phyloP scores from a whole-genome alignment of 225 moss, liverwort and hornwort species.

The Physcomitrium patens region DNA sequence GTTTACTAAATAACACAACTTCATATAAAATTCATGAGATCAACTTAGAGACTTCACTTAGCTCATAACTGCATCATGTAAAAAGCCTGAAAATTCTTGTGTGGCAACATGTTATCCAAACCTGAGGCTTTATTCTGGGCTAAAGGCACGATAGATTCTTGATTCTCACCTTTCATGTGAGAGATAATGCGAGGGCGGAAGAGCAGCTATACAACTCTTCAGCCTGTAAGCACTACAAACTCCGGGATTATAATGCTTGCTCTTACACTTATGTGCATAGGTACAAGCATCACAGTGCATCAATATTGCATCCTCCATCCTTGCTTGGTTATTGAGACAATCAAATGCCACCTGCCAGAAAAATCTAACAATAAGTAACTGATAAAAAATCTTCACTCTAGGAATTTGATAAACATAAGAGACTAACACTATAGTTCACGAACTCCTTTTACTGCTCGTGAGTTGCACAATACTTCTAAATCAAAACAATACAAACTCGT shows the following conservation, averaged over 20 bases:
- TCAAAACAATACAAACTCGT: neutral
- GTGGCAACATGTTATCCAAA: neutral
- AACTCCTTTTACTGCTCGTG: slow-evolving; percentile 6
- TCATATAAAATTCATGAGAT: neutral
- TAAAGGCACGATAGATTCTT: slow-evolving; percentile 3
- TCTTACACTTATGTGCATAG: slow-evolving; percentile 37
- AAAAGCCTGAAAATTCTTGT: neutral
- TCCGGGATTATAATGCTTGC: slow-evolving; percentile 31
- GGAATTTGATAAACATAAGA: neutral
- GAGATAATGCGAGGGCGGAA: slow-evolving; percentile 34
- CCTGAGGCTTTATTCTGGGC: slow-evolving; percentile 3
- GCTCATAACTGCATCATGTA: neutral
- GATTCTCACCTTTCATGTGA: slow-evolving; percentile 44
- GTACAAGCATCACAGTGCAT: slow-evolving; percentile 37
- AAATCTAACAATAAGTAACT: slow-evolving; percentile 4
- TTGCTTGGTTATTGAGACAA: slow-evolving; percentile 35
- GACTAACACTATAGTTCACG: slow-evolving; percentile 2
- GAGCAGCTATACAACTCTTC: slow-evolving; percentile 49
- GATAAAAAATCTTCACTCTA: neutral
- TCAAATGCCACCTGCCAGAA: slow-evolving; percentile 47
- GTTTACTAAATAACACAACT: neutral
- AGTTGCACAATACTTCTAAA: neutral
- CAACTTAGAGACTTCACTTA: neutral
- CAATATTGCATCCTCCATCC: slow-evolving; percentile 35
- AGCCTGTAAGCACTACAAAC: slow-evolving; percentile 50